Base-by-base conservation (phyloP, 805 yeast genomes). In the Wickerhamomyces sydowiorum region DNA sequence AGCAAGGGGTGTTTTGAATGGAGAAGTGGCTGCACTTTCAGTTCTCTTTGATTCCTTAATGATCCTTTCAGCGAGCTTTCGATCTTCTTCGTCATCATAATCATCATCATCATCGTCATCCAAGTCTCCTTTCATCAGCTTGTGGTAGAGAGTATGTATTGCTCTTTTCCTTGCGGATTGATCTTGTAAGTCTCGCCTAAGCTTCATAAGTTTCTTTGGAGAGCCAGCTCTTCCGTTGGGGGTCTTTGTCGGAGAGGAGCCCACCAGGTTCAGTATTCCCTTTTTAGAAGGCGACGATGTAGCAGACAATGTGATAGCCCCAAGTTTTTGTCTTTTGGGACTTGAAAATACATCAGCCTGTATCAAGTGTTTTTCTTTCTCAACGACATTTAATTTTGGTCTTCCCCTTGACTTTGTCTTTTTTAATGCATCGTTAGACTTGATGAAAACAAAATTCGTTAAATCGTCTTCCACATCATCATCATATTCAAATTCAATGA, bases 111-210 rank as follows among this genome's bases (percentile, higher is more conserved):
- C 53, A 20, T 45, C 52, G 6, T 63, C 67, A 31, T 43, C 56
- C 21, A 30, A 14, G 15, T 30, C 33, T 14, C 5, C 20, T 5
- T 48, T 63, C 18, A 51, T 18, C 6, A 47, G 25, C 17, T 29
- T 45, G 3, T 46, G 34, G 18, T 54, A 50, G 2, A 56, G 35
- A 5, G 65, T 59, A 20, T 51, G 51, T 19, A 65, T 57, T 0
- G 85, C 79, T 43, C 73, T 57, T 48, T 70, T 69, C 21, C 74
- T 54, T 2, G 85, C 85, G 2, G 75, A 65, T 34, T 58, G 54
- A 42, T 78, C 75, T 27, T 54, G 58, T 13, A 31, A n/a, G 15
- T 40, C 42, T 5, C 15, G 13, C 20, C 28, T 25, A 32, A 67
- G 47, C 7, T 65, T 73, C 1, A n/a, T n/a, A n/a, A 53, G 18